A percentile compares a stretch with the other conserved stretches of the same genome.
phyloP scores from a whole-genome alignment of 495 filamentous ascomycete species.

The Aspergillus sparsus region DNA sequence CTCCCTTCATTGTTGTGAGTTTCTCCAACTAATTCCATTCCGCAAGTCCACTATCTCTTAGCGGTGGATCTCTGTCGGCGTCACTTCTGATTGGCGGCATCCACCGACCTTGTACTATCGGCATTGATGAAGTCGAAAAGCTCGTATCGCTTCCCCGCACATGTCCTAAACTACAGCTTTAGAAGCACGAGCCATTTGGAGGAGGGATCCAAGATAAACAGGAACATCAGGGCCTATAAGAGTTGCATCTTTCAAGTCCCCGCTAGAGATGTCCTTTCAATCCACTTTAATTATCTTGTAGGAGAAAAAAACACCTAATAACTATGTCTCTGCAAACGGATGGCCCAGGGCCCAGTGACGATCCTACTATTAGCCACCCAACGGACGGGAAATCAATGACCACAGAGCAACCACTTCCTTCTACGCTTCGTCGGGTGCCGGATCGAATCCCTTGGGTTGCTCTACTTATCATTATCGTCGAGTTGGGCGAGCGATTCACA shows the following conservation, averaged over 20 bases:
- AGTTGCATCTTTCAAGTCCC: too few species aligned
- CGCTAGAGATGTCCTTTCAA: too few species aligned
- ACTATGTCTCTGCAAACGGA: too few species aligned
- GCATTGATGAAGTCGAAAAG: background rate
- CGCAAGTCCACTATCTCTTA: background rate
- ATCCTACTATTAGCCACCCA: too few species aligned
- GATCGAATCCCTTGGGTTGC: constrained; percentile 31
- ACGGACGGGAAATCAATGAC: too few species aligned
- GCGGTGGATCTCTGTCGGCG: background rate
- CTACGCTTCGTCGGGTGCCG: constrained; percentile 23
- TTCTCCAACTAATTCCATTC: background rate
- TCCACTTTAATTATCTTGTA: too few species aligned
- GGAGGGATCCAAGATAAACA: background rate
- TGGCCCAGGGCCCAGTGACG: too few species aligned
- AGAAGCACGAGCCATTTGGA: background rate
- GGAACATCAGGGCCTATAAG: too few species aligned
- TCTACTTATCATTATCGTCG: constrained; percentile 30
- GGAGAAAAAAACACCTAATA: too few species aligned
- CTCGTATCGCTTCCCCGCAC: constrained; percentile 13
- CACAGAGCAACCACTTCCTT: too few species aligned
- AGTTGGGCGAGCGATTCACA: constrained; percentile 32
- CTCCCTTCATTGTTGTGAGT: too few species aligned
- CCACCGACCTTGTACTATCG: background rate
- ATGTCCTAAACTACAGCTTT: background rate
- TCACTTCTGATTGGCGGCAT: constrained; percentile 14